These are phyloP conservation scores for Gentiana macrophylla DNA, from an alignment of 257 asterid species.

Conservation along the genomic window DNA sequence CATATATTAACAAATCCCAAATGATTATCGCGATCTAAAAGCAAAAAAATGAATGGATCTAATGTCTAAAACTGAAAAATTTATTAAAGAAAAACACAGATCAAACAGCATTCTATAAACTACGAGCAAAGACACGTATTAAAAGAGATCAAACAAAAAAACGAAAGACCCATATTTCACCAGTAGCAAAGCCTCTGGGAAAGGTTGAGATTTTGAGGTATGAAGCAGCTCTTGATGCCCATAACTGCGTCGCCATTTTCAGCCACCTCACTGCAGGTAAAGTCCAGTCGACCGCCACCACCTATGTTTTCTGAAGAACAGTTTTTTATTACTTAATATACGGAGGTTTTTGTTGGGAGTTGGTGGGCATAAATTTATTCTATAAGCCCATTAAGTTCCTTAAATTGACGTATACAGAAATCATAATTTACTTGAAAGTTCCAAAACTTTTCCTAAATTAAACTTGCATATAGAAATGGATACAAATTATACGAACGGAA, in stretches of 20 bases:
- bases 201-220: slow-evolving; percentile 66
- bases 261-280: neutral
- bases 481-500: no score
- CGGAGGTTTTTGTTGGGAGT: no score
- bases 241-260: slow-evolving; percentile 64
- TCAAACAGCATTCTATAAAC: slow-evolving; percentile 15
- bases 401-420: no score
- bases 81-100: slow-evolving; percentile 25
- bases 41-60: slow-evolving; percentile 8
- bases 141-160: neutral
- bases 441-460: no score
- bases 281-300: slow-evolving; percentile 15
- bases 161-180: slow-evolving; percentile 17
- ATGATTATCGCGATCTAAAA: slow-evolving; percentile 14
- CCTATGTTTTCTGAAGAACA: slow-evolving; percentile 4
- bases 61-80: slow-evolving; percentile 34
- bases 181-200: slow-evolving; percentile 78
- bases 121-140: neutral
- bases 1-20: neutral
- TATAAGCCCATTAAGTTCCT: no score
- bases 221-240: slow-evolving; percentile 83
- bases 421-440: no score
- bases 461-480: no score
- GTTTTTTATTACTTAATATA: no score
- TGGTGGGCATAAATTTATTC: no score